Percentiles rank a stretch among this genome's conserved stretches.
These are phyloP conservation scores for Cyamopsis tetragonoloba DNA, from an alignment of 306 rosid genomes.

Conservation along the genomic window DNA sequence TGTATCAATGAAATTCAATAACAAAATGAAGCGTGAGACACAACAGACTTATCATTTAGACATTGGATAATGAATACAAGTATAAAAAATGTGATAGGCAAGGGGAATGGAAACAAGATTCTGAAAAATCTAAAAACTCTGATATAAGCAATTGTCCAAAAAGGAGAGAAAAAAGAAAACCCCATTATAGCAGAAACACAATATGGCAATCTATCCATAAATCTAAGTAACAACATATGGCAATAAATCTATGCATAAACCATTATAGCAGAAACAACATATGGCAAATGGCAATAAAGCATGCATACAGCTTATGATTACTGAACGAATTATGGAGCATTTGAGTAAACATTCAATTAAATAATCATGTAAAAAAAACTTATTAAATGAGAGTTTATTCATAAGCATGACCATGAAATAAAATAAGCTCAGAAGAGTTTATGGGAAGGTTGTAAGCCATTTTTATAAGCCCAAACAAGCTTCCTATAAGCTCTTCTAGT, in stretches of 20 bases:
- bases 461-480: too few relatives aligned
- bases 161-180: background rate
- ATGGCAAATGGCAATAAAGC: background rate
- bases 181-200: background rate
- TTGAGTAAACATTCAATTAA: too few relatives aligned
- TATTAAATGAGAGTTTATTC: too few relatives aligned
- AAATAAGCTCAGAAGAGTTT: too few relatives aligned
- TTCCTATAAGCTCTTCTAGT: too few relatives aligned
- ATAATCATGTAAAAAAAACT: too few relatives aligned
- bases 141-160: background rate
- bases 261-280: background rate
- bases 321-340: background rate
- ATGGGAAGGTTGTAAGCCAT: too few relatives aligned
- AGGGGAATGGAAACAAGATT: background rate
- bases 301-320: background rate
- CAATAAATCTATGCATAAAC: background rate
- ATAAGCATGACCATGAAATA: too few relatives aligned
- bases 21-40: conserved; percentile 3
- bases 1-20: background rate
- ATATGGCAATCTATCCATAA: background rate
- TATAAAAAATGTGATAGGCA: background rate
- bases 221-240: background rate
- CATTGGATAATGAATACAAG: background rate
- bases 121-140: background rate
- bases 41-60: background rate